These are phyloP conservation scores for Vigna radiata DNA, from an alignment of 306 rosid genomes.

Conservation along the genomic window DNA sequence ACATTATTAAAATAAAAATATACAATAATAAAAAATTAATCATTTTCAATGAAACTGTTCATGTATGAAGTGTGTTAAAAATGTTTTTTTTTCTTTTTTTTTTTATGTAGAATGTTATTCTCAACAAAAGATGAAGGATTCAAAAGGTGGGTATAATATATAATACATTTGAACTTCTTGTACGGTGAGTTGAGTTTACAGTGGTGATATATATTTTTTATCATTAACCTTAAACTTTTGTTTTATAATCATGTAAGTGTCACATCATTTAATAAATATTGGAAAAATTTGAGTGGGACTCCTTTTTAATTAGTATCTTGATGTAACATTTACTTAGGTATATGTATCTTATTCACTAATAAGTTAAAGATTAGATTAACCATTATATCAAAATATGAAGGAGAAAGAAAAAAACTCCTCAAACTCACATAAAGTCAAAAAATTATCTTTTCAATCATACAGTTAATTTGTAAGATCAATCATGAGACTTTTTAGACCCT, in stretches of 20 bases:
- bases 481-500: background rate
- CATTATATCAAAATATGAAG: background rate
- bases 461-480: background rate
- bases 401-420: background rate
- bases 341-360: background rate
- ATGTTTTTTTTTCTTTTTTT: too few species aligned
- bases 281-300: too few species aligned
- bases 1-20: too few species aligned
- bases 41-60: too few species aligned
- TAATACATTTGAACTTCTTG: background rate
- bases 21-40: too few species aligned
- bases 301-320: background rate
- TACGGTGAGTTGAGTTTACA: background rate
- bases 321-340: background rate
- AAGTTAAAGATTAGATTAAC: background rate
- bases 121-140: background rate
- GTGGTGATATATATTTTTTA: background rate
- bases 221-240: background rate
- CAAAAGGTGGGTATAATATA: background rate
- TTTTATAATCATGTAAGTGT: background rate
- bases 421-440: background rate
- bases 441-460: background rate
- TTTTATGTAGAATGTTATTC: too few species aligned
- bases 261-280: background rate
- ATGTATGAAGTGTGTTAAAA: too few species aligned